Base-by-base conservation (phyloP, 2,329 filamentous ascomycete species). In the Fusarium burgessii region DNA sequence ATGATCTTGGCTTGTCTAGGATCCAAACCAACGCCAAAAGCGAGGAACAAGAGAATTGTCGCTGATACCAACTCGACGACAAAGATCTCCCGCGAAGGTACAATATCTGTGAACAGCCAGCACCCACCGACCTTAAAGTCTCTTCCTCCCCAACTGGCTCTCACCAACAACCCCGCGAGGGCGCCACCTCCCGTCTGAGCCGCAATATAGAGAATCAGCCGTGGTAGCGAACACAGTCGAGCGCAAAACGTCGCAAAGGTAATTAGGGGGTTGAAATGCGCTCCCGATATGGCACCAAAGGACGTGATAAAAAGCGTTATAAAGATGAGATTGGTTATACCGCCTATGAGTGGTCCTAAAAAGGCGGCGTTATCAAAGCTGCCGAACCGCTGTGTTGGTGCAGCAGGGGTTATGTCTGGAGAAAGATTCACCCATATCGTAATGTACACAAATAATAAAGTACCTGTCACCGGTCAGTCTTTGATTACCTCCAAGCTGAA, bases 191-290 rank as follows among this genome's bases (percentile, higher is more conserved):
- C 65, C 1, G 80, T 80, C 68, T 89, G 87, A n/a, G 81, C 83
- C 6, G 78, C 60, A 7, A 89, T 56, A 58, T 89, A 89, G 4
- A 89, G 70, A 0, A 88, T 71, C 27, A 83, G 79, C 6, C 86
- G 82, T 0, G 86, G 84, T 14, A 89, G 81, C 0, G 83, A 84
- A 7, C 83, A 84, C 3, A 88, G 77, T 0, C 85, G 81, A 2
- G 85, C 82, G 35, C 85, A 84, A 58, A 89, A 85, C 0, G 86
- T 88, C 1, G 84, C 82, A 42, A 88, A 80, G 0, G 86, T 88
- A 47, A 89, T 88, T 6, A 84, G 78, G 2, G 86, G 86, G 70
- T 87, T 89, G 51, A 89, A 79, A 72, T 89, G 87, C 0, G 84
- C 86, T 17, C 86, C 86, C 4, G 84, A 85, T 2, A 85, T 80